phyloP scores from a whole-genome alignment of 129 eudicot genomes.

The Flaveria brownii region DNA sequence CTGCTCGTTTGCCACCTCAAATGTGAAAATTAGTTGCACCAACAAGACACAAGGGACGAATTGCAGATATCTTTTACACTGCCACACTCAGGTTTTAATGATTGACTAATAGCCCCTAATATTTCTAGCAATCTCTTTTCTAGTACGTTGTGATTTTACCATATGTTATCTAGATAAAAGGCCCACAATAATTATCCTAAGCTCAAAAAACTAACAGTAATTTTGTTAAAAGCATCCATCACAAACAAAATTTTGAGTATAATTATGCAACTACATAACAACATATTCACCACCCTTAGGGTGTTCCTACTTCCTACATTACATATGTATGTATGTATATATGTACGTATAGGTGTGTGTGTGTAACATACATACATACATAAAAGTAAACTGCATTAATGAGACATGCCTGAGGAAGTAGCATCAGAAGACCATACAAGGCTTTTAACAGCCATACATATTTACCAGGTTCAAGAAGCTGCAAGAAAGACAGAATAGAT shows the following conservation, averaged over 20 bases:
- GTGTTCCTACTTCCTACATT: too few species aligned
- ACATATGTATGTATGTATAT: not conserved
- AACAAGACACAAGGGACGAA: not conserved
- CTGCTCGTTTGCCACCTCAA: too few species aligned
- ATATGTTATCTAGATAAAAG: not conserved
- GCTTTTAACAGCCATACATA: conserved; percentile 81
- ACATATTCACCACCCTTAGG: not conserved
- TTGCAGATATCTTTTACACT: not conserved
- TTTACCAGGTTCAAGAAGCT: conserved; percentile 96
- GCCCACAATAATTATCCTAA: not conserved
- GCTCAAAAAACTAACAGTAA: not conserved
- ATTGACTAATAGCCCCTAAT: not conserved
- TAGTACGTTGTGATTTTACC: not conserved
- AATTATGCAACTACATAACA: not conserved
- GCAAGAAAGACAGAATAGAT: conserved; percentile 34
- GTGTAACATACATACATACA: not conserved
- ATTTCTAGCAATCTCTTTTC: not conserved
- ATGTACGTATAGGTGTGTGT: not conserved
- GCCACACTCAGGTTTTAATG: not conserved
- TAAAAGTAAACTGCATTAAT: conserved; percentile 3
- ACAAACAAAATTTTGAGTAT: not conserved
- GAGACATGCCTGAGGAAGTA: conserved; percentile 82
- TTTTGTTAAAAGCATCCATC: not conserved
- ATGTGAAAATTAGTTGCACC: too few species aligned
- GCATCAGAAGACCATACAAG: conserved; percentile 84